These are phyloP conservation scores for Kalanchoe fedtschenkoi DNA, from an alignment of 164 flowering plant species.

Conservation along the genomic window DNA sequence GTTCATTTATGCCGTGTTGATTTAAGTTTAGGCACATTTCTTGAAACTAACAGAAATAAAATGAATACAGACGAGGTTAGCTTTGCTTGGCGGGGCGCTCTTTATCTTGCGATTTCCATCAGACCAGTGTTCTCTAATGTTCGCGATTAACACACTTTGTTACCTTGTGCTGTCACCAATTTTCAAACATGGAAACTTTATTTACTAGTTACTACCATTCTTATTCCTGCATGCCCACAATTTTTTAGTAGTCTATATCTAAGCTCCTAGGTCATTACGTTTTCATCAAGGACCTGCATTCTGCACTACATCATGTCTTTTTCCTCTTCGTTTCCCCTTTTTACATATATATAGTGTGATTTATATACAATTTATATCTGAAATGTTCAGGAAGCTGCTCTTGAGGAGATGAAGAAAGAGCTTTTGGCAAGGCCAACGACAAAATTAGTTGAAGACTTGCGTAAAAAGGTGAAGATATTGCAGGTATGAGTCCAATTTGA, in stretches of 20 bases:
- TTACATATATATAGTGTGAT: neutral
- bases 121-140: neutral
- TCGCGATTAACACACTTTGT: neutral
- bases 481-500: slow-evolving; percentile 43
- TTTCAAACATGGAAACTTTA: too few relatives aligned
- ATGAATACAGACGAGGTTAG: too few relatives aligned
- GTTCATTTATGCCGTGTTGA: neutral
- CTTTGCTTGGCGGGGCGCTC: neutral
- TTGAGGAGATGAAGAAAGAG: slow-evolving; percentile 82
- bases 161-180: neutral
- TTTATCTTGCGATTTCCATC: neutral
- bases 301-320: too few relatives aligned
- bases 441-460: slow-evolving; percentile 86
- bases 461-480: slow-evolving; percentile 87
- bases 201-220: too few relatives aligned
- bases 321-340: too few relatives aligned
- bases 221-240: too few relatives aligned
- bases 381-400: slow-evolving; percentile 48
- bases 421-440: slow-evolving; percentile 79
- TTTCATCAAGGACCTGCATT: too few relatives aligned
- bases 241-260: too few relatives aligned
- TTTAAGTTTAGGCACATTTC: neutral
- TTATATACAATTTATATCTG: neutral
- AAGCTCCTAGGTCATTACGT: too few relatives aligned
- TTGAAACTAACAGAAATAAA: neutral